phyloP scores from a whole-genome alignment of 176 grass and related monocot species.

The Carex pumila region DNA sequence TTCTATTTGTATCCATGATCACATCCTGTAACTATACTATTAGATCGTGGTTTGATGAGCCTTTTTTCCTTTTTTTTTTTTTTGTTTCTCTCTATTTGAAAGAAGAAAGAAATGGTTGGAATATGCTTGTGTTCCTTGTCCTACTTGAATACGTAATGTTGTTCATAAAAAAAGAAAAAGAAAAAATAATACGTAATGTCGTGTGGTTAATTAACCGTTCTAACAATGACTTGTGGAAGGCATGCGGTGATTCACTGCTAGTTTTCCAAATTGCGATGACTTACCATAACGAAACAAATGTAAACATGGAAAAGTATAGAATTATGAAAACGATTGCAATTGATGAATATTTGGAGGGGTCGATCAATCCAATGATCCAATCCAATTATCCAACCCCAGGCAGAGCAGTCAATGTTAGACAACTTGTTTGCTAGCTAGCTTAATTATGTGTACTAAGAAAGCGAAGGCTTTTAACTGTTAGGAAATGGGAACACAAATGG shows the following conservation, averaged over 20 bases:
- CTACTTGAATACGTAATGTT: neutral
- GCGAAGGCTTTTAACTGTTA: constrained; percentile 4
- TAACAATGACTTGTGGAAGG: neutral
- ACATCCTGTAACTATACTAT: neutral
- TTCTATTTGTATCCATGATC: constrained; percentile 1
- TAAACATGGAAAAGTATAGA: neutral
- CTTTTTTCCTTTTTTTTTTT: neutral
- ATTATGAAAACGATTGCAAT: neutral
- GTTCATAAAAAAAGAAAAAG: too few species aligned
- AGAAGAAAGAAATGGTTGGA: neutral
- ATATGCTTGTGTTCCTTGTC: neutral
- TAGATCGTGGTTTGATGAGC: neutral
- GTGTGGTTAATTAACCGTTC: neutral
- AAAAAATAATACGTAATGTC: neutral
- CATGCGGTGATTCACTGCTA: neutral
- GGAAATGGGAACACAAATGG: neutral
- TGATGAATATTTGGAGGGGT: neutral
- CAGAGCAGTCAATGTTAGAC: neutral
- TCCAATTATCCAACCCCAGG: neutral
- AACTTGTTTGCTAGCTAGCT: neutral
- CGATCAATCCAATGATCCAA: neutral
- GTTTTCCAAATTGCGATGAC: neutral
- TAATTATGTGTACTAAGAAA: neutral
- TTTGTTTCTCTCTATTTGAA: neutral
- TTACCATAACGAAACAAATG: neutral